phyloP scores from a whole-genome alignment of 768 basidiomycete genomes.

The Russula earlei region DNA sequence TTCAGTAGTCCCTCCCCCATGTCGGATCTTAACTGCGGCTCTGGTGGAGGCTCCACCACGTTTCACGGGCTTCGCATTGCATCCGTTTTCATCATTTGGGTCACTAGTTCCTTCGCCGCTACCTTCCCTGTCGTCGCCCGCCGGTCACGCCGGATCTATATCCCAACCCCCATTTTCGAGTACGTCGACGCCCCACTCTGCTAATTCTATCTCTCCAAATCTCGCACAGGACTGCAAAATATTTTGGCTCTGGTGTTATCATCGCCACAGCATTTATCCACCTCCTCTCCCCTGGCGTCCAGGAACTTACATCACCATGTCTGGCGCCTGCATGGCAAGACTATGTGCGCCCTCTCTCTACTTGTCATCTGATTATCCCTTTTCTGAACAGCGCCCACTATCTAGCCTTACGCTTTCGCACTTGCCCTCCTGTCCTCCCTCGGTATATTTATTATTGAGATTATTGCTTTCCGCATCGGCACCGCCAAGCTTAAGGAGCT shows the following conservation, averaged over 20 bases:
- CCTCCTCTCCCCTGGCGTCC: slow-evolving; percentile 55
- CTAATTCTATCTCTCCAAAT: neutral
- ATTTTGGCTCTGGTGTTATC: slow-evolving; percentile 15
- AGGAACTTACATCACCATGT: slow-evolving; percentile 62
- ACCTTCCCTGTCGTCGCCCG: slow-evolving; percentile 62
- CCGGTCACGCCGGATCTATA: slow-evolving; percentile 39
- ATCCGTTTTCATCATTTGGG: slow-evolving; percentile 65
- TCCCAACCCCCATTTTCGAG: slow-evolving; percentile 64
- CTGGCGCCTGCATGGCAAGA: slow-evolving; percentile 56
- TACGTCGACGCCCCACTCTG: slow-evolving; percentile 28
- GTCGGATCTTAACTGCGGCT: slow-evolving; percentile 32
- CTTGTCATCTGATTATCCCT: neutral
- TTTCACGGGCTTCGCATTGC: slow-evolving; percentile 51
- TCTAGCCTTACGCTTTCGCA: slow-evolving; percentile 72
- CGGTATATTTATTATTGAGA: slow-evolving; percentile 72
- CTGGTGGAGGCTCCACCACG: slow-evolving; percentile 42
- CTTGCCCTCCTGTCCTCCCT: slow-evolving; percentile 78
- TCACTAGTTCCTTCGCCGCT: slow-evolving; percentile 49
- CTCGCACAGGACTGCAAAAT: slow-evolving; percentile 14
- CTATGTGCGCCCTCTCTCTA: slow-evolving; percentile 47
- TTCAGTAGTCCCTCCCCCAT: neutral
- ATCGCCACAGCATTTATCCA: slow-evolving; percentile 14
- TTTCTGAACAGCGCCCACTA: neutral
- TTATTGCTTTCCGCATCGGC: slow-evolving; percentile 84
- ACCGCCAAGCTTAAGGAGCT: slow-evolving; percentile 57